Conservation (phyloP, 805 yeast species). For the Nakazawaea sp. region DNA sequence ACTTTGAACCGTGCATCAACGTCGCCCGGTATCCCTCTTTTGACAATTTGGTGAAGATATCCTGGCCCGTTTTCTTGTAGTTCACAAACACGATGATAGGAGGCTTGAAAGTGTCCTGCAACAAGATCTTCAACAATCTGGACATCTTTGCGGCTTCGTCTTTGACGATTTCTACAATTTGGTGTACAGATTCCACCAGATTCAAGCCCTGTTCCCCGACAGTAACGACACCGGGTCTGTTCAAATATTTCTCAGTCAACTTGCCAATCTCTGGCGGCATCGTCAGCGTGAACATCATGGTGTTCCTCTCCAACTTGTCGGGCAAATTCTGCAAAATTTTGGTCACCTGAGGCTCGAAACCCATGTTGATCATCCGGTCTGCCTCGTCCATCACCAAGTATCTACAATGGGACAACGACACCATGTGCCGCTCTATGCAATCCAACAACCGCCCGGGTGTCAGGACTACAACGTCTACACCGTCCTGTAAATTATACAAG, state of each 20-base stretch:
- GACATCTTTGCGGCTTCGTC: constrained; percentile 37
- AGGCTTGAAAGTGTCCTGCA: constrained; percentile 28
- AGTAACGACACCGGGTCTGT: constrained; percentile 53
- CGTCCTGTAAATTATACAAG: constrained; percentile 46
- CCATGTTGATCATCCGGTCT: constrained; percentile 92
- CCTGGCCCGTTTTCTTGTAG: constrained; percentile 67
- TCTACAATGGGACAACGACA: constrained; percentile 53
- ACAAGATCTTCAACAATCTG: constrained; percentile 33
- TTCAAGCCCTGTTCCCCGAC: constrained; percentile 59
- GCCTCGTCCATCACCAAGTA: constrained; percentile 88
- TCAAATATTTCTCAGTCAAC: constrained; percentile 56
- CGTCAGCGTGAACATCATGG: constrained; percentile 94
- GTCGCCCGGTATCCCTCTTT: constrained; percentile 42
- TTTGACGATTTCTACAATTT: constrained; percentile 50
- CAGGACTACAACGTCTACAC: constrained; percentile 79
- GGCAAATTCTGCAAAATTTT: constrained; percentile 55
- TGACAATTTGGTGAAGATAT: constrained; percentile 43
- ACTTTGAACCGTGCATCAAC: constrained; percentile 79
- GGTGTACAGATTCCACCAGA: constrained; percentile 63
- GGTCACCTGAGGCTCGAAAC: constrained; percentile 77
- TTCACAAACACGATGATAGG: constrained; percentile 81
- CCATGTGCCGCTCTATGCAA: constrained; percentile 59
- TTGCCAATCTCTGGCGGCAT: constrained; percentile 70
- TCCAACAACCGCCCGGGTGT: constrained; percentile 93
- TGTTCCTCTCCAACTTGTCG: constrained; percentile 35